These are phyloP conservation scores for Quercus ilex DNA, from an alignment of 306 rosid species.

Conservation along the genomic window DNA sequence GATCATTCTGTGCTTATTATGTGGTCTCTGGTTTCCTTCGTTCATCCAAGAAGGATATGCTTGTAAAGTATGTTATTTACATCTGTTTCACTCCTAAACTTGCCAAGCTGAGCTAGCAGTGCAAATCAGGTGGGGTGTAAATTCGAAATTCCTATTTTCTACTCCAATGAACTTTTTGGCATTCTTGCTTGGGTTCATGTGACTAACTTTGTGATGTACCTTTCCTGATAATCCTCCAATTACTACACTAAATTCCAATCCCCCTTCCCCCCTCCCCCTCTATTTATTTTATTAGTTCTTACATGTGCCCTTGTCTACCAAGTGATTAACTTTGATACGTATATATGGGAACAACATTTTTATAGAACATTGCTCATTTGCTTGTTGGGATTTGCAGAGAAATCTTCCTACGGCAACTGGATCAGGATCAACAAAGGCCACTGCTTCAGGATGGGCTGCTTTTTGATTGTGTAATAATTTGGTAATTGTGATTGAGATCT, in stretches of 20 bases:
- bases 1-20: not conserved
- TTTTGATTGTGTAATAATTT: conserved; percentile 63
- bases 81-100: not conserved
- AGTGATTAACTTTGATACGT: not conserved
- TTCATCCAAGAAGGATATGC: not conserved
- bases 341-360: not conserved
- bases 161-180: not conserved
- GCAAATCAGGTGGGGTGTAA: not conserved
- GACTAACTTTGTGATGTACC: too few relatives aligned
- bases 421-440: conserved; percentile 54
- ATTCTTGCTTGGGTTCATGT: not conserved
- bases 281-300: too few relatives aligned
- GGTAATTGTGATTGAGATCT: conserved; percentile 40
- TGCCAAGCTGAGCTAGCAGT: not conserved
- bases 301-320: not conserved
- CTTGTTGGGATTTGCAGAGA: conserved; percentile 44
- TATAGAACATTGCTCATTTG: not conserved
- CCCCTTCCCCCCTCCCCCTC: too few relatives aligned
- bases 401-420: conserved; percentile 66
- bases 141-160: not conserved
- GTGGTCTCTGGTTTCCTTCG: not conserved
- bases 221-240: not conserved
- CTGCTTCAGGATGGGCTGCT: conserved; percentile 99
- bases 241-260: too few relatives aligned
- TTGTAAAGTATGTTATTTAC: not conserved